A percentile compares a stretch with the other conserved stretches of the same genome.
Evolutionary conservation across 805 yeast genomes (phyloP).

Genomic region (Kluyveromyces dobzhanskii): DNA sequence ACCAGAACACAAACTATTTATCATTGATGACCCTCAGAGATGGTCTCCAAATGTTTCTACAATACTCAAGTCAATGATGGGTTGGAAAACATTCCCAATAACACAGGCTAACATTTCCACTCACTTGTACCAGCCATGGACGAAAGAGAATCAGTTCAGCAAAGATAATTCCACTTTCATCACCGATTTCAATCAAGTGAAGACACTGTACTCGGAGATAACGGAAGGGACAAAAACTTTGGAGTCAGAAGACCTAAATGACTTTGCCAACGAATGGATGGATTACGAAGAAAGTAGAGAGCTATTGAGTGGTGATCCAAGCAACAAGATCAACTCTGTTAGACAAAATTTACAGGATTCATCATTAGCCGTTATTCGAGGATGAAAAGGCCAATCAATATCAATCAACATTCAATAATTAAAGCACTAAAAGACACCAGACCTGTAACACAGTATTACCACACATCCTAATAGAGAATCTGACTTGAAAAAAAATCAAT

Average conservation of each 20-base stretch:
- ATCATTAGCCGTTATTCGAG: neutral
- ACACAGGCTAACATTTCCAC: conserved; percentile 3
- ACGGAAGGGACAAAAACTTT: conserved; percentile 11
- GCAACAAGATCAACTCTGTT: neutral
- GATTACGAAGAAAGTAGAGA: conserved; percentile 11
- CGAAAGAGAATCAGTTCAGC: neutral
- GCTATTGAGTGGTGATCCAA: neutral
- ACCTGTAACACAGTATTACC: too few relatives aligned
- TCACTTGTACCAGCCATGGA: neutral
- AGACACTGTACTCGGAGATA: conserved; percentile 14
- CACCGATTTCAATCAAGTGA: conserved; percentile 15
- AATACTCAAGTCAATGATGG: conserved; percentile 6
- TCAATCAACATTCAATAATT: too few relatives aligned
- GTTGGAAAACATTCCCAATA: neutral
- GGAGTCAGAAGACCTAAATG: conserved; percentile 14
- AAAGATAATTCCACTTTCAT: conserved; percentile 7
- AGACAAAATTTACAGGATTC: neutral
- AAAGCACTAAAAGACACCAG: too few relatives aligned
- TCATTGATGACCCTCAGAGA: conserved; percentile 20
- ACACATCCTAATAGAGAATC: too few relatives aligned
- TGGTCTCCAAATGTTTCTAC: conserved; percentile 10
- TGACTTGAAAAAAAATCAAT: too few relatives aligned
- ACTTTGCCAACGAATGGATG: conserved; percentile 21
- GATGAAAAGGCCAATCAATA: too few relatives aligned
- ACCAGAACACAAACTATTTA: conserved; percentile 22